Base-by-base conservation (phyloP, 169 alveolate species). In the Theileria sp. region DNA sequence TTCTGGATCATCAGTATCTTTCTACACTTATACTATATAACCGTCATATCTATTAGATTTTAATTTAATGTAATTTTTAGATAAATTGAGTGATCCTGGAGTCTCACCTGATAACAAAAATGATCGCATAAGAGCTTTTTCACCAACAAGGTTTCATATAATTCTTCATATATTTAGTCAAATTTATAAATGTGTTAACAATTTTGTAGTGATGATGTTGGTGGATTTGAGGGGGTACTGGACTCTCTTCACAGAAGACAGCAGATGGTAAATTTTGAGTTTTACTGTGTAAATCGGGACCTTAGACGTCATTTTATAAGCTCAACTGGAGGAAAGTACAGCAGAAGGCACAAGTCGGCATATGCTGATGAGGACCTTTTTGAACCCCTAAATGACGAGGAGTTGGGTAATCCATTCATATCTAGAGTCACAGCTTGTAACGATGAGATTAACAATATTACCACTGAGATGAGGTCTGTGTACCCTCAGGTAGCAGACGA, bases 401-500 rank as follows among this genome's bases (percentile, higher is more conserved):
- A 72, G 49, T 26, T 64, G n/a, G 82, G 38, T 21, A 80, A 76
- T 23, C 85, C 76, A 9, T 26, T 83, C 21, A 64, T 69, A 23
- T 77, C 68, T 44, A 62, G 86, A 25, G 38, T 83, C 56, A 77
- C 68, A 10, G 71, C 74, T 17, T 85, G 91, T 61, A 77, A 34
- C 56, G 86, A 79, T 50, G 87, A 85, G 36, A 62, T 73, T 10
- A 65, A 67, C 56, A 54, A 75, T 3, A 70, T 85, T 32, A 72
- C 64, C 36, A 79, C 85, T 26, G 94, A 88, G 26, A 88, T 88
- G 93, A 78, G 77, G 80, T 73, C 81, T 26, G 49, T 88, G 1
- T 79, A 77, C 81, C 80, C 79, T 3, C 83, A 77, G 51, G 93
- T 88, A 9, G 93, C 88, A n/a, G n/a, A 61, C 15, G 93, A 88